Evolutionary conservation across 2,329 filamentous ascomycete species (phyloP).

Genomic region (Cladosporium sp.): DNA sequence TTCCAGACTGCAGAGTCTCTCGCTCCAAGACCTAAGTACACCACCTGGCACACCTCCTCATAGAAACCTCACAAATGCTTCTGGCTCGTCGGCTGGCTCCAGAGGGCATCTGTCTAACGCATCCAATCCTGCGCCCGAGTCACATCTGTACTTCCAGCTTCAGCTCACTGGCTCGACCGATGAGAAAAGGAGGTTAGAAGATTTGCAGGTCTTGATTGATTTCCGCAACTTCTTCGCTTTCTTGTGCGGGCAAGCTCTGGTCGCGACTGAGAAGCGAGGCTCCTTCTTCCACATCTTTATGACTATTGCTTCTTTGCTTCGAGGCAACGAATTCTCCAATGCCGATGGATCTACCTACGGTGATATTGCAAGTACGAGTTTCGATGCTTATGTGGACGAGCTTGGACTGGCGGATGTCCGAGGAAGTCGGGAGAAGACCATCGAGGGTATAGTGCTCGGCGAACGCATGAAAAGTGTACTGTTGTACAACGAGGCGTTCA

Average conservation of each 20-base stretch:
- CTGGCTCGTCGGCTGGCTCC: constrained; percentile 30
- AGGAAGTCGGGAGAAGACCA: constrained; percentile 76
- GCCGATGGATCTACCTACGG: constrained; percentile 61
- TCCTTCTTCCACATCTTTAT: constrained; percentile 59
- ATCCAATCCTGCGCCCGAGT: constrained; percentile 46
- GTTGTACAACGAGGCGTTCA: constrained; percentile 87
- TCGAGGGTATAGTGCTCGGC: constrained; percentile 84
- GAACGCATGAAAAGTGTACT: constrained; percentile 78
- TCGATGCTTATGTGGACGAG: constrained; percentile 73
- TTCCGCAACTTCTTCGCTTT: constrained; percentile 64
- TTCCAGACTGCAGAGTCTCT: constrained; percentile 25
- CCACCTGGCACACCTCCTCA: constrained; percentile 25
- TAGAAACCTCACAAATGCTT: constrained; percentile 20
- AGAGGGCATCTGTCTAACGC: constrained; percentile 45
- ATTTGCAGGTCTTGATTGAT: constrained; percentile 53
- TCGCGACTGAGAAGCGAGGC: constrained; percentile 53
- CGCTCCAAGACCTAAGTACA: constrained; percentile 24
- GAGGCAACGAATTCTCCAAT: constrained; percentile 58
- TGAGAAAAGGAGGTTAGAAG: constrained; percentile 39
- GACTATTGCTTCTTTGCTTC: constrained; percentile 55
- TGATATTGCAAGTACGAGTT: constrained; percentile 59
- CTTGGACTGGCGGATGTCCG: constrained; percentile 74
- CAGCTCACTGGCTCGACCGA: constrained; percentile 42
- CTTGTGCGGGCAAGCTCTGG: constrained; percentile 56
- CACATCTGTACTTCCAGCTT: constrained; percentile 57